Conservation (phyloP, 2,329 filamentous ascomycete genomes). For the Fusarium continuum region DNA sequence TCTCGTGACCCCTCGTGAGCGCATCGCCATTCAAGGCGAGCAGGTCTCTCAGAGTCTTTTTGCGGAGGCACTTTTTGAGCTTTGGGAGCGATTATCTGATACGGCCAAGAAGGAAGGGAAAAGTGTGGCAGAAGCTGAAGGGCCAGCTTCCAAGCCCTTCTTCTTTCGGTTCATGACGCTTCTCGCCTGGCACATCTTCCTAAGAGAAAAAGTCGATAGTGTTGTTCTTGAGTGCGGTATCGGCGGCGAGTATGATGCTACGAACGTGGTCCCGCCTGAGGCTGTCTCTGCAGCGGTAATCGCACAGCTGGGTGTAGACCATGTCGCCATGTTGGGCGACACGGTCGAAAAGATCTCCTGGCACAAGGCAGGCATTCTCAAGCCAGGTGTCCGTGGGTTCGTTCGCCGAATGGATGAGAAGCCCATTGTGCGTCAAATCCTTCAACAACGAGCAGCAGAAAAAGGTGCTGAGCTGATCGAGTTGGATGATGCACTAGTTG, state of each 20-base stretch:
- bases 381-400: slow-evolving; percentile 60
- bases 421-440: slow-evolving; percentile 58
- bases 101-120: slow-evolving; percentile 49
- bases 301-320: slow-evolving; percentile 85
- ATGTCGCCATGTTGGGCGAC: slow-evolving; percentile 80
- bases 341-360: slow-evolving; percentile 85
- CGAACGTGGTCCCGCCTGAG: slow-evolving; percentile 76
- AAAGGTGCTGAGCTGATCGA: slow-evolving; percentile 59
- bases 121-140: slow-evolving; percentile 56
- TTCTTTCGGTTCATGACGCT: slow-evolving; percentile 94
- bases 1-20: slow-evolving; percentile 82
- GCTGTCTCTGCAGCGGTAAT: slow-evolving; percentile 77
- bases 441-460: slow-evolving; percentile 67
- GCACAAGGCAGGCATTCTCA: slow-evolving; percentile 93
- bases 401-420: slow-evolving; percentile 45
- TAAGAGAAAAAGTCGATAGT: slow-evolving; percentile 76
- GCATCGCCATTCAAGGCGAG: slow-evolving; percentile 80
- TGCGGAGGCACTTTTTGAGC: slow-evolving; percentile 80
- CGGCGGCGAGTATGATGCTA: slow-evolving; percentile 91
- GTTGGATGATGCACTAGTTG: slow-evolving; percentile 51
- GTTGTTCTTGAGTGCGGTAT: slow-evolving; percentile 94
- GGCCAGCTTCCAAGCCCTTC: slow-evolving; percentile 77
- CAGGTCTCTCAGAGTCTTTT: slow-evolving; percentile 76
- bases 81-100: slow-evolving; percentile 73
- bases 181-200: slow-evolving; percentile 85